A percentile compares a stretch with the other conserved stretches of the same genome.
phyloP scores from a whole-genome alignment of 441 rosid genomes.

The Populus hybrid region DNA sequence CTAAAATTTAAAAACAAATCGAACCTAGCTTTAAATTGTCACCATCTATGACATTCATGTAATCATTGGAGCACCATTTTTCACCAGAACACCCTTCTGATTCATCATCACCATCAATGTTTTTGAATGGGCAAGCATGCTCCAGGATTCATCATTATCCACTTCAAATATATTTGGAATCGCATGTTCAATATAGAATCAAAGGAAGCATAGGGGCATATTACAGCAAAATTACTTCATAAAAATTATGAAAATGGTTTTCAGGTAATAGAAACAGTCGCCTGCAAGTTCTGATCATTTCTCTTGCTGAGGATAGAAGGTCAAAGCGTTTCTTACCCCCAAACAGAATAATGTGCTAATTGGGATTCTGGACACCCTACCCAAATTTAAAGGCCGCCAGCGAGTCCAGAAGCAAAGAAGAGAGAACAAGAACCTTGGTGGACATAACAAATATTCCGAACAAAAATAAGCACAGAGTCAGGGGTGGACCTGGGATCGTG shows the following conservation, averaged over 20 bases:
- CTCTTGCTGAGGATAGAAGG: background rate
- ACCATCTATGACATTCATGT: background rate
- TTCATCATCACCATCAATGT: background rate
- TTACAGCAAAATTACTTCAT: too few relatives aligned
- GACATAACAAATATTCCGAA: background rate
- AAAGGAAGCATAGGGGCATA: background rate
- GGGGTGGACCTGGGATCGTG: background rate
- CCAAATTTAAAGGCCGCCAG: background rate
- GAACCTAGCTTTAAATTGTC: background rate
- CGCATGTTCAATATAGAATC: background rate
- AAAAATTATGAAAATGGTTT: background rate
- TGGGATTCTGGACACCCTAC: background rate
- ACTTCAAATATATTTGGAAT: background rate
- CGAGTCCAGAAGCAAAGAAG: background rate
- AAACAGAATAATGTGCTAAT: background rate
- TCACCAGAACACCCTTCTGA: too few relatives aligned
- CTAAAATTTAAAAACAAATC: background rate
- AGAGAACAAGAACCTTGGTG: background rate
- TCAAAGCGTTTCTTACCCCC: background rate
- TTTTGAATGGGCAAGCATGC: background rate
- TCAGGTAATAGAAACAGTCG: background rate
- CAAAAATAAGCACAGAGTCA: background rate
- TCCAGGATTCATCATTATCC: background rate
- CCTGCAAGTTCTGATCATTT: background rate
- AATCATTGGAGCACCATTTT: background rate